Conservation (phyloP, 306 rosid genomes). For the Myrica gale region DNA sequence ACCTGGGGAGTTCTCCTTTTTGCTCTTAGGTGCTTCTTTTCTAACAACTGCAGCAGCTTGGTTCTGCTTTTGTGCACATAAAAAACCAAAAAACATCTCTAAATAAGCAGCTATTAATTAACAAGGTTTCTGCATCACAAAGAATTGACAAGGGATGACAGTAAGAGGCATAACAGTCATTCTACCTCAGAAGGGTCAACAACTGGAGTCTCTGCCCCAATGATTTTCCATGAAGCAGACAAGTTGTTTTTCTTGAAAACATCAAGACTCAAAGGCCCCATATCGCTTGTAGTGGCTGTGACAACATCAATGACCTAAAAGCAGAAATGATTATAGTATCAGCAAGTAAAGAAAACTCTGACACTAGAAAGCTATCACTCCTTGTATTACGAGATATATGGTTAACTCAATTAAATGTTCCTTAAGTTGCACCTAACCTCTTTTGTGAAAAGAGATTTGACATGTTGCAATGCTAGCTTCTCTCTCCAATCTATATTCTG, state of each 20-base stretch:
- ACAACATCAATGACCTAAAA: slow-evolving; percentile 81
- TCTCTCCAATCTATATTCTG: slow-evolving; percentile 73
- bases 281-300: slow-evolving; percentile 64
- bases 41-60: slow-evolving; percentile 37
- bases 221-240: slow-evolving; percentile 75
- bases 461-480: slow-evolving; percentile 57
- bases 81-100: slow-evolving; percentile 4
- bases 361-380: slow-evolving; percentile 12
- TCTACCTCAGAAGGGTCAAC: slow-evolving; percentile 53
- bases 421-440: slow-evolving; percentile 59
- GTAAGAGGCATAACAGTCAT: slow-evolving; percentile 5
- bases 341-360: slow-evolving; percentile 13
- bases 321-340: slow-evolving; percentile 31
- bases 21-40: slow-evolving; percentile 42
- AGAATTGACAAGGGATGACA: neutral
- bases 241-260: slow-evolving; percentile 65
- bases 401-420: slow-evolving; percentile 12
- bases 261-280: slow-evolving; percentile 85
- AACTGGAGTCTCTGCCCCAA: slow-evolving; percentile 46
- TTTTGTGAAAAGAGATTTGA: slow-evolving; percentile 66
- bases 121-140: slow-evolving; percentile 10
- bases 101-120: slow-evolving; percentile 5
- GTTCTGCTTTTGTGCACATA: slow-evolving; percentile 35
- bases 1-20: slow-evolving; percentile 50
- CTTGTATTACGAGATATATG: slow-evolving; percentile 24